phyloP scores from a whole-genome alignment of 768 basidiomycete species.

The Lactifluus subvellereus region DNA sequence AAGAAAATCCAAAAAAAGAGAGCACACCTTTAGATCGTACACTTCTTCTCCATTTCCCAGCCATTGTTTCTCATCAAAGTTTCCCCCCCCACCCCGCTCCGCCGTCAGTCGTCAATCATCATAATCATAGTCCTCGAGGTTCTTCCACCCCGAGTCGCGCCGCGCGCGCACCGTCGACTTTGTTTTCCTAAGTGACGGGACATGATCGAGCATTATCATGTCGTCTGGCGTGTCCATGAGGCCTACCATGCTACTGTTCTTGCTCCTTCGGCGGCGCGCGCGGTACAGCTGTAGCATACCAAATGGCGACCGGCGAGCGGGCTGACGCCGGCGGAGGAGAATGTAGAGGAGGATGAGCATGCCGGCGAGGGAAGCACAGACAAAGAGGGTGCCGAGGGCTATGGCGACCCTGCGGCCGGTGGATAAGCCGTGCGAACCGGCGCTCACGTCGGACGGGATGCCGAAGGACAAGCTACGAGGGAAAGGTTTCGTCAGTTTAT shows the following conservation, averaged over 20 bases:
- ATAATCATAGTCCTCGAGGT: conserved; percentile 7
- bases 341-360: neutral
- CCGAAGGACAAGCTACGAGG: neutral
- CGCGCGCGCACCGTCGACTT: neutral
- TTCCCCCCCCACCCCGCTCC: too few relatives aligned
- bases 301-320: neutral
- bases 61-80: too few relatives aligned
- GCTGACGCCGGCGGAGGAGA: neutral
- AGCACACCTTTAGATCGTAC: too few relatives aligned
- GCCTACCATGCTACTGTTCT: neutral
- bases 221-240: neutral
- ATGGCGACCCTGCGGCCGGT: conserved; percentile 4
- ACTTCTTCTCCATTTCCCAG: too few relatives aligned
- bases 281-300: neutral
- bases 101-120: neutral
- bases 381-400: neutral
- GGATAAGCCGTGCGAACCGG: neutral
- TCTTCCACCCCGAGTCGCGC: conserved; percentile 10
- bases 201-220: neutral
- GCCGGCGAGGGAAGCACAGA: neutral
- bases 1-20: too few relatives aligned
- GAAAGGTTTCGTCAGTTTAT: neutral
- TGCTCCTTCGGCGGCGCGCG: neutral
- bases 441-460: neutral
- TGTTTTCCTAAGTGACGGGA: neutral